Evolutionary conservation across 805 yeast genomes (phyloP), one percentile per base, ranked within the genome.

Genomic region (Wickerhamiella domercqiae): DNA sequence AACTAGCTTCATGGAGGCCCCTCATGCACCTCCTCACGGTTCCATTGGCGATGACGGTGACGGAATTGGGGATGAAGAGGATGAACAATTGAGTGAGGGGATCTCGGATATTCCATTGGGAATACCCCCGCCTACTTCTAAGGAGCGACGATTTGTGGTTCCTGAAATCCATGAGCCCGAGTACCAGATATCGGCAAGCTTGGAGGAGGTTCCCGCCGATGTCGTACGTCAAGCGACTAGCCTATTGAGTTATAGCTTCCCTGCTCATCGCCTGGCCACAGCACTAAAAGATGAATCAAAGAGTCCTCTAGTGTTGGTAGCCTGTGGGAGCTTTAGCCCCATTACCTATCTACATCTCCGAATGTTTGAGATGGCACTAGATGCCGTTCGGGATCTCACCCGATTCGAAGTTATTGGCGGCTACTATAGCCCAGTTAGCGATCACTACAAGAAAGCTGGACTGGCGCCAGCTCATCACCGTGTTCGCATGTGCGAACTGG

Each of bases 281-380:
- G 67, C 68, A 38, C 58, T 86, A 50, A 60, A 70, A 40, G 90
- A 83, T 51, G 73, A 78, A 39, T 64, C 76, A 44, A 87, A 87
- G 59, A 68, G 74, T 47, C 98, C 98, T 1, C 65, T 90, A 46
- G 96, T 90, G 9, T 71, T 90, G 37, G 97, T 90, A 20, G 96
- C 97, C 1, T 90, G 98, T 60, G 98, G 98, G 6, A 83, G 95
- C 2, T 90, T 87, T 53, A 80, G 94, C 2, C 98, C 98, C 24
- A 76, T 90, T 38, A 90, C 98, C 0, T 90, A 90, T 58, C 64
- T 90, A 39, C 98, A 90, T 59, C 63, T 90, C 52, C 70, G 98
- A 40, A 90, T 90, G 97, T 90, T 90, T 57, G 98, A 90, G 61
- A 90, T 90, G 98, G 98, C 98, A 0, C 62, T 90, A 50, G 98